These are phyloP conservation scores for Alternaria ventricosa DNA, from an alignment of 2,329 filamentous ascomycete genomes.

Conservation along the genomic window DNA sequence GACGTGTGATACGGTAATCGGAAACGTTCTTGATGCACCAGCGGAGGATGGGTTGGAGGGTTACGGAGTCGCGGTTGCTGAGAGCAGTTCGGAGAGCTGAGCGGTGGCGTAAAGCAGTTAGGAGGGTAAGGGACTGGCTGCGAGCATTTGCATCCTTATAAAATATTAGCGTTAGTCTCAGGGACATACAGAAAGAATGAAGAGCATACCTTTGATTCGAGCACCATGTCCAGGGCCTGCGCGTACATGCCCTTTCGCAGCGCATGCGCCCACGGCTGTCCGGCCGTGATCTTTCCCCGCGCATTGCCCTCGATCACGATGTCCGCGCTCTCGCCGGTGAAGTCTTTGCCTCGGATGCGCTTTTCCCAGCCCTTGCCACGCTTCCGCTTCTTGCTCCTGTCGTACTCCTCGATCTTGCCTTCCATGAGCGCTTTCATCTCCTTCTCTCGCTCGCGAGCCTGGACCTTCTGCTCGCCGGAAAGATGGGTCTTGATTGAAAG, in stretches of 20 bases:
- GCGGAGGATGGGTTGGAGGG: conserved; percentile 79
- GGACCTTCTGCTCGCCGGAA: conserved; percentile 78
- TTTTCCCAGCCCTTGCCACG: conserved; percentile 67
- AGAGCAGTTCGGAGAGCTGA: conserved; percentile 57
- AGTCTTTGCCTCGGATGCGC: conserved; percentile 73
- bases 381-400: conserved; percentile 71
- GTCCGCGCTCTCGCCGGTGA: conserved; percentile 82
- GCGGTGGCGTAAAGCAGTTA: conserved; percentile 57
- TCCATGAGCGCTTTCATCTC: conserved; percentile 84
- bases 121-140: conserved; percentile 69
- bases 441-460: conserved; percentile 77
- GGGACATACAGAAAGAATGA: too few relatives aligned
- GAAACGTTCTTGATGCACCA: conserved; percentile 84
- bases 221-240: conserved; percentile 78
- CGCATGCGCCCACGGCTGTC: conserved; percentile 79
- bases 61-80: conserved; percentile 79
- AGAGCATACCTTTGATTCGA: conserved; percentile 54
- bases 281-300: conserved; percentile 66
- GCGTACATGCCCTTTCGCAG: conserved; percentile 80
- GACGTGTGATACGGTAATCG: conserved; percentile 78
- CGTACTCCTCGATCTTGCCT: conserved; percentile 79
- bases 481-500: conserved; percentile 89
- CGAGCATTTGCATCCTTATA: conserved; percentile 36
- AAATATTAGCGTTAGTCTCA: conserved; percentile 9
- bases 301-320: conserved; percentile 85